A percentile compares a stretch with the other conserved stretches of the same genome.
Evolutionary conservation across 2,329 filamentous ascomycete species (phyloP).

Genomic region (Alternaria gansuensis): DNA sequence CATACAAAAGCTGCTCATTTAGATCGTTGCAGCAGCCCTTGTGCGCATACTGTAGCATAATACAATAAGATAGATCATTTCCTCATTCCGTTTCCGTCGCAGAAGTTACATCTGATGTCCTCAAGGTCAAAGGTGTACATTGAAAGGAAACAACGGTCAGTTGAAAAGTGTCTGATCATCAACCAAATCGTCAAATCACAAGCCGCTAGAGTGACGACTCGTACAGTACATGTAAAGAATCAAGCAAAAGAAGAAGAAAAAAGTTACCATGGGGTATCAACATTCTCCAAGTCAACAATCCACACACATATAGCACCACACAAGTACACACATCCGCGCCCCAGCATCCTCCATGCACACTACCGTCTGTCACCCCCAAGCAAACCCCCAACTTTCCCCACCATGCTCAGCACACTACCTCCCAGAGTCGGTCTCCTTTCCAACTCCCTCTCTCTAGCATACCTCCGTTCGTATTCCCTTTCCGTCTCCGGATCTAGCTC

Average conservation of each 20-base stretch:
- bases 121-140: too few species aligned
- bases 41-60: background rate
- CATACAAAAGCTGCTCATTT: background rate
- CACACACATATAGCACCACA: background rate
- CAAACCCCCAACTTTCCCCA: conserved; percentile 25
- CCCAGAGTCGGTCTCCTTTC: conserved; percentile 44
- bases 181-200: background rate
- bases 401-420: conserved; percentile 33
- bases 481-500: conserved; percentile 28
- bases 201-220: too few species aligned
- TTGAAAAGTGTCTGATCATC: background rate
- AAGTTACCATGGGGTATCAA: background rate
- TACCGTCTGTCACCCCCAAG: conserved; percentile 23
- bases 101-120: too few species aligned
- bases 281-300: background rate
- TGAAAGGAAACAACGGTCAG: too few species aligned
- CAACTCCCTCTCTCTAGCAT: conserved; percentile 28
- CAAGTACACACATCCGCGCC: too few species aligned
- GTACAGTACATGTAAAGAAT: too few species aligned
- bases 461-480: conserved; percentile 26
- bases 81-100: background rate
- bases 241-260: too few species aligned
- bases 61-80: background rate
- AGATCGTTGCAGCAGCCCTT: background rate
- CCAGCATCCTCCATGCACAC: background rate